Evolutionary conservation across 495 filamentous ascomycete genomes (phyloP).

Genomic region (Xylaria curta): DNA sequence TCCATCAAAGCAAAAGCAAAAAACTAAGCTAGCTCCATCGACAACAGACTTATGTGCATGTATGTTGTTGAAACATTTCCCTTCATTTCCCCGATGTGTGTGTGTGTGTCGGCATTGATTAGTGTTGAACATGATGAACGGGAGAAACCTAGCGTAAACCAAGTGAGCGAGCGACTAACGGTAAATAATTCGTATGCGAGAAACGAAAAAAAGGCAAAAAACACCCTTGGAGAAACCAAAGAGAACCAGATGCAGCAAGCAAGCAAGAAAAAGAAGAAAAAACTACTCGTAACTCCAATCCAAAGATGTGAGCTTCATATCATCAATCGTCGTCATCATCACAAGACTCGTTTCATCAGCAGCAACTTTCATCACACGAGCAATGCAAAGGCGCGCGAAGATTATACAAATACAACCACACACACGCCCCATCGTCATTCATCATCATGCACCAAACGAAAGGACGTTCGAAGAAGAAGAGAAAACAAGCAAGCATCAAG

Average conservation of each 20-base stretch:
- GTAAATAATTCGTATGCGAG: constrained; percentile 20
- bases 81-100: no score
- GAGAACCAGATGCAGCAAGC: background rate
- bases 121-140: constrained; percentile 26
- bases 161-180: constrained; percentile 22
- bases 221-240: background rate
- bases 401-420: background rate
- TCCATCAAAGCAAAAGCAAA: background rate
- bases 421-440: background rate
- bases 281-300: background rate
- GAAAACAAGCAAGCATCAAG: constrained; percentile 12
- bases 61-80: constrained; percentile 25
- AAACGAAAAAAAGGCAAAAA: background rate
- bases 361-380: background rate
- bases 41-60: background rate
- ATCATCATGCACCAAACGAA: background rate
- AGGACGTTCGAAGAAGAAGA: constrained; percentile 1
- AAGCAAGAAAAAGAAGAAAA: background rate
- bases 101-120: background rate
- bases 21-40: background rate
- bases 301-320: background rate
- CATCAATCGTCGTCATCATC: constrained; percentile 18
- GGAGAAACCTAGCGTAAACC: constrained; percentile 13
- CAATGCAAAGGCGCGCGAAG: background rate
- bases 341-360: background rate